Percentiles rank a stretch among this genome's conserved stretches.
Evolutionary conservation across 2,329 filamentous ascomycete genomes (phyloP).

Genomic region (Paecilomyces sp.): DNA sequence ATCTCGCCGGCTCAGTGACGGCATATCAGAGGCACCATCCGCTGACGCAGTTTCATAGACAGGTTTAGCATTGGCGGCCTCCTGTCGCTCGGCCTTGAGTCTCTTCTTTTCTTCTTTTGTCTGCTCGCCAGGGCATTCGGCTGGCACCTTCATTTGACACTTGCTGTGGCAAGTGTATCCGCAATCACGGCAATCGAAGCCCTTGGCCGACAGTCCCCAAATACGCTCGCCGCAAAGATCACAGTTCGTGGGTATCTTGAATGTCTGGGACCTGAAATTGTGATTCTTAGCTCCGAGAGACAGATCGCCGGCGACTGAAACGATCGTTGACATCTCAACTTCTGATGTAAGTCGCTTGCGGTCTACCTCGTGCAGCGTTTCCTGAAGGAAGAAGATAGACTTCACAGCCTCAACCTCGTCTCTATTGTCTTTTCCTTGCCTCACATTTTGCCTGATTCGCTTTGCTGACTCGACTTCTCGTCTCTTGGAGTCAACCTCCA

Average conservation of each 20-base stretch:
- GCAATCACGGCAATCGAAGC: slow-evolving; percentile 91
- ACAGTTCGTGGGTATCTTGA: slow-evolving; percentile 98
- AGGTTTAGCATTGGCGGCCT: slow-evolving; percentile 57
- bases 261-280: slow-evolving; percentile 97
- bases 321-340: slow-evolving; percentile 88
- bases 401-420: slow-evolving; percentile 82
- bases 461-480: slow-evolving; percentile 77
- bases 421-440: slow-evolving; percentile 77
- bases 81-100: slow-evolving; percentile 78
- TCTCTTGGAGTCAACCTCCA: slow-evolving; percentile 78
- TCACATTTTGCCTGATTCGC: slow-evolving; percentile 64
- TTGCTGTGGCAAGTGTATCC: slow-evolving; percentile 98
- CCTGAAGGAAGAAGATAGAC: slow-evolving; percentile 76
- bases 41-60: slow-evolving; percentile 28
- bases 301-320: slow-evolving; percentile 82
- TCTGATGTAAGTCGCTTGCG: slow-evolving; percentile 80
- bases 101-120: slow-evolving; percentile 94
- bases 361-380: slow-evolving; percentile 77
- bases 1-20: slow-evolving; percentile 67
- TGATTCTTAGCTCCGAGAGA: slow-evolving; percentile 90
- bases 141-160: slow-evolving; percentile 97
- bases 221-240: slow-evolving; percentile 94
- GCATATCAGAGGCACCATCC: slow-evolving; percentile 49
- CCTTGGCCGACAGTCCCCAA: slow-evolving; percentile 94
- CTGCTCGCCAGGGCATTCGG: slow-evolving; percentile 89